Conservation (phyloP, 805 yeast species). For the Saccharomycopsis selenospora region DNA sequence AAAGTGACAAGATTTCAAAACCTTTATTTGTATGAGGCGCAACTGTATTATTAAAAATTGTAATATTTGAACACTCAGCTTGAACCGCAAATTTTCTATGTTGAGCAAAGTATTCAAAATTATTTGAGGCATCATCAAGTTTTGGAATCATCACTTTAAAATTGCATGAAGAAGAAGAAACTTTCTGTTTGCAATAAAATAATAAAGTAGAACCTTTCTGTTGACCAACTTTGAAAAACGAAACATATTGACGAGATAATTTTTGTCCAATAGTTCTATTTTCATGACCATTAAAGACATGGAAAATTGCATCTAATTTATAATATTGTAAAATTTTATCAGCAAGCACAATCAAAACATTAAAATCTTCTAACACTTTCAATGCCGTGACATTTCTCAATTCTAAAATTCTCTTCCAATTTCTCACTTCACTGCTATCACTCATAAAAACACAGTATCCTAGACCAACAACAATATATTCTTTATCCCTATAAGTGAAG, state of each 20-base stretch:
- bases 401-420: conserved; percentile 55
- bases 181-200: conserved; percentile 49
- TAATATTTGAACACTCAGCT: conserved; percentile 52
- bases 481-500: conserved; percentile 37
- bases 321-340: conserved; percentile 55
- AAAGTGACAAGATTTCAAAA: conserved; percentile 55
- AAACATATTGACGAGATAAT: conserved; percentile 45
- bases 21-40: conserved; percentile 63
- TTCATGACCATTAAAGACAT: conserved; percentile 44
- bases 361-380: conserved; percentile 49
- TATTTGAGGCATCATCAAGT: conserved; percentile 44
- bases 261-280: conserved; percentile 39
- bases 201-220: conserved; percentile 57
- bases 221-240: conserved; percentile 60
- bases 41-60: conserved; percentile 58
- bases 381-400: conserved; percentile 49
- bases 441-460: conserved; percentile 55
- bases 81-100: conserved; percentile 43
- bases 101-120: conserved; percentile 37
- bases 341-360: conserved; percentile 50
- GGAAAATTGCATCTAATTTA: conserved; percentile 52
- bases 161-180: conserved; percentile 35
- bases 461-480: conserved; percentile 51
- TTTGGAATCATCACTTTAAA: conserved; percentile 55
- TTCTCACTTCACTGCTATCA: conserved; percentile 22